Evolutionary conservation across 495 filamentous ascomycete genomes (phyloP), one percentile per base, ranked within the genome.

Genomic region (Aspergillus funiculosus): DNA sequence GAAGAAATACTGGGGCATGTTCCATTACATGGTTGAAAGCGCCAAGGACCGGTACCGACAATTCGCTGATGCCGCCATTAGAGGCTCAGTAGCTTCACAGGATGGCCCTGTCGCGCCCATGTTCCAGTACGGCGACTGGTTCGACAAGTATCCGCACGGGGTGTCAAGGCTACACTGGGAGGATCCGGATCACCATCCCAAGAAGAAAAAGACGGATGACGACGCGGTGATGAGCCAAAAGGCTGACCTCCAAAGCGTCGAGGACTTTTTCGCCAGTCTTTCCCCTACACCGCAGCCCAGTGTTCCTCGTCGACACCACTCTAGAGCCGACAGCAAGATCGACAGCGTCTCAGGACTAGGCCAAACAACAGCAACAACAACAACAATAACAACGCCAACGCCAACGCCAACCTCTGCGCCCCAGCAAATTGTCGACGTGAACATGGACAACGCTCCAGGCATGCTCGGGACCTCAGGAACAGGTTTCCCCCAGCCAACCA

Each of bases 91-190:
- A 17, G 66, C 78, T 38, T 73, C 67, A 43, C 73, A 78, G 39
- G 65, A 80, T 15, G 78, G 51, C 14, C 50, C 58, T 3, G 47
- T 65, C 8, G 67, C 77, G 1, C 66, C 70, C 9, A 87, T 95
- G 61, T 90, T 95, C 68, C 91, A 96, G 58, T 98, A 97, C 54
- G 90, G 90, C 26, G 92, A 98, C 63, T 98, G 92, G 92, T 96
- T 96, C 57, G 81, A 90, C 58, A 82, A 87, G 52, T 96, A 96
- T 66, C 92, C 92, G 1, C 87, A 92, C 55, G 92, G 92, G 8
- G 87, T 96, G 15, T 86, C 87, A 20, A 76, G 83, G 41, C 72
- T 82, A 7, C 85, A 92, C 62, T 92, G 85, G 66, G 85, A 90
- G 52, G 87, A 90, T 50, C 83, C 87, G 0, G 81, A 81, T 27